Evolutionary conservation across 495 filamentous ascomycete species (phyloP), one percentile per base, ranked within the genome.

Genomic region (Talaromyces nanjingensis): DNA sequence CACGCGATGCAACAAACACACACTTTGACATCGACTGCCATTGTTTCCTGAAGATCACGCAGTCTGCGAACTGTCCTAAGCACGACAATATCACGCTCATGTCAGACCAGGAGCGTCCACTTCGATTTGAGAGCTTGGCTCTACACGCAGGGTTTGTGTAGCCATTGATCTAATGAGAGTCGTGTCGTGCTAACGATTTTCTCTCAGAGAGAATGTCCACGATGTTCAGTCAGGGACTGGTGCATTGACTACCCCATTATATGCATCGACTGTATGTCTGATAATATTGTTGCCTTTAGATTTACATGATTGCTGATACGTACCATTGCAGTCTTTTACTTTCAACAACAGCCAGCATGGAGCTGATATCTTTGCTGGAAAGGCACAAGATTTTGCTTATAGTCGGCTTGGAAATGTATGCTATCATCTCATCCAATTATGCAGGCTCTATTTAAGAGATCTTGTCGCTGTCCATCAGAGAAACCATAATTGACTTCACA

Each of bases 301-400:
- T 27, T 16, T n/a, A 14, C 33, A 45, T 5, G 25, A 39, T 11
- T 55, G 55, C 49, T 37, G 64, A 34, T 27, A 22, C 0, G 16
- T 55, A 20, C 22, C 5, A 37, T 20, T 65, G 39, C 6, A 93
- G 90, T 97, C 92, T 67, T 98, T 80, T 74, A 83, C 85, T 63
- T 98, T 98, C 88, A 92, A 98, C 83, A 91, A 97, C 79, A 96
- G 91, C 47, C 93, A 92, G 59, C 94, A 98, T 76, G 94, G 92
- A 66, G 96, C 96, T 56, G 87, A 93, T 71, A 88, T 98, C 33
- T 98, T 98, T 73, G 91, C 91, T 68, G 91, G 98, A 77, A 96
- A 97, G 74, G 92, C 97, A 74, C 92, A 94, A 73, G 96, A 94
- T 73, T 97, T 98, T 77, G 96, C 98, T 78, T 98, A 98, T 82